These are phyloP conservation scores for Vigna radiata DNA, from an alignment of 306 rosid species.

Conservation along the genomic window DNA sequence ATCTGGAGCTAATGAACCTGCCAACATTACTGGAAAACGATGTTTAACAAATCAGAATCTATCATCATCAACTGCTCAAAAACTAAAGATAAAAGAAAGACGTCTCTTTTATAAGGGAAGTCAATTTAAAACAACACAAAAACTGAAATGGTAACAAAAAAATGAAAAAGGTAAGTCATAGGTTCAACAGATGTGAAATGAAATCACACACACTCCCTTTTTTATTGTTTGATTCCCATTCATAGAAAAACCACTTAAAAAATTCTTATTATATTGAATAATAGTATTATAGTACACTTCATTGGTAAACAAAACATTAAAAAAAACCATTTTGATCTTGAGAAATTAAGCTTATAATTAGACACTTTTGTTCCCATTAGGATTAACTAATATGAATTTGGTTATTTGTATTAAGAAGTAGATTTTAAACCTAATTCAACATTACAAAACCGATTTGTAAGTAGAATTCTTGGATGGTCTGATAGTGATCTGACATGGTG, in stretches of 20 bases:
- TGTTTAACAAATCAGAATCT: conserved; percentile 18
- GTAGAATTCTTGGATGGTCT: too few relatives aligned
- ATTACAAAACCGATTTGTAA: too few relatives aligned
- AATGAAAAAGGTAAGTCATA: not conserved
- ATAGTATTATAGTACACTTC: too few relatives aligned
- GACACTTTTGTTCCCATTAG: too few relatives aligned
- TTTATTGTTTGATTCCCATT: too few relatives aligned
- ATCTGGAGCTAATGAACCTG: conserved; percentile 43
- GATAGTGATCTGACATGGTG: too few relatives aligned
- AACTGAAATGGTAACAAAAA: conserved; percentile 7
- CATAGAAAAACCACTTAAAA: too few relatives aligned
- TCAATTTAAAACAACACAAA: conserved; percentile 18
- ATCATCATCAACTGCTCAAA: conserved; percentile 21
- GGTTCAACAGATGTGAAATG: conserved; percentile 5
- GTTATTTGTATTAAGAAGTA: not conserved
- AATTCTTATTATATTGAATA: too few relatives aligned
- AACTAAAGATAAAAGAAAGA: not conserved
- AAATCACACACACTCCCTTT: conserved; percentile 43
- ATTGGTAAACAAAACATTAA: too few relatives aligned
- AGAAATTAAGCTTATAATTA: too few relatives aligned
- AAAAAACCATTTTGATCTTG: too few relatives aligned
- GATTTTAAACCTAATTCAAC: too few relatives aligned
- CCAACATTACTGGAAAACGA: conserved; percentile 35
- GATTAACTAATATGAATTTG: conserved; percentile 12
- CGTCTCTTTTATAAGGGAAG: not conserved